These are phyloP conservation scores for Moricandia moricandioides DNA, from an alignment of 345 rosid species.

Conservation along the genomic window DNA sequence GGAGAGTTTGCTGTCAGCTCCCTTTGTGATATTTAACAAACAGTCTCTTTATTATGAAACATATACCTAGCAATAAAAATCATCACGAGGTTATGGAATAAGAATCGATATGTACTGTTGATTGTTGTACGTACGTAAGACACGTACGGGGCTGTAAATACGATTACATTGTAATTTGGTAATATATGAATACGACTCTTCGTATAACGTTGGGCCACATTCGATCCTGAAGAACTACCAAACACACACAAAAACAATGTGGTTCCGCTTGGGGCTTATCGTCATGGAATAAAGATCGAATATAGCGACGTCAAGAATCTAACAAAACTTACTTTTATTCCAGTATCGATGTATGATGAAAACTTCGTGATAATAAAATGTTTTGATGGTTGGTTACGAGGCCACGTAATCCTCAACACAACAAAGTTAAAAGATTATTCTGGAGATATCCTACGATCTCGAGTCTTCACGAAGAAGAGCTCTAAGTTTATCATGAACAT, in stretches of 20 bases:
- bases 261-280: constrained; percentile 19
- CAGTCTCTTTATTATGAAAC: not conserved
- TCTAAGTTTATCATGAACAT: not conserved
- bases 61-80: not conserved
- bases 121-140: constrained; percentile 1
- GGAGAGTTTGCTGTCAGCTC: not conserved
- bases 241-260: not conserved
- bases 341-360: constrained; percentile 4
- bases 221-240: not conserved
- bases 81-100: not conserved
- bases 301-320: constrained; percentile 10
- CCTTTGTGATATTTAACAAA: not conserved
- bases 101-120: not conserved
- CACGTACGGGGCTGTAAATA: not conserved
- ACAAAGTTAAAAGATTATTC: constrained; percentile 4
- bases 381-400: constrained; percentile 6
- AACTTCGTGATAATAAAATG: not conserved
- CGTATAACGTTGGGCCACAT: constrained; percentile 17
- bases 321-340: constrained; percentile 6
- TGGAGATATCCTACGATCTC: constrained; percentile 26
- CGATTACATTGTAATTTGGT: constrained; percentile 1
- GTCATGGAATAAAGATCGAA: constrained; percentile 31
- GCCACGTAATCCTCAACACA: constrained; percentile 24
- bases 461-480: constrained; percentile 17
- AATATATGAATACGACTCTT: constrained; percentile 1